Conservation (phyloP, 225 moss, liverwort and hornwort genomes). For the Takakia lepidozioides region DNA sequence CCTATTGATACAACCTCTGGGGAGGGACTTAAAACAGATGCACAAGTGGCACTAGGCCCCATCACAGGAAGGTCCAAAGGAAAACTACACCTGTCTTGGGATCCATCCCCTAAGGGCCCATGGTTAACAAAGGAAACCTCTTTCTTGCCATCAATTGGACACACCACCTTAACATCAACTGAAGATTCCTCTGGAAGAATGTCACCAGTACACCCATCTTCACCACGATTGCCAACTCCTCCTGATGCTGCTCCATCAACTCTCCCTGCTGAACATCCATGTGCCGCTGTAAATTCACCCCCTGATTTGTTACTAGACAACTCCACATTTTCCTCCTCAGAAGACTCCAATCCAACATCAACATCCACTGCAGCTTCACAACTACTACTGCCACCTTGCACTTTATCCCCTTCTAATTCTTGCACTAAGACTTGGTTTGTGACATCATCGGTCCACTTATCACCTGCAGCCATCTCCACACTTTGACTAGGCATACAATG, state of each 20-base stretch:
- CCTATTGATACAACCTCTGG: neutral
- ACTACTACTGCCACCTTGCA: neutral
- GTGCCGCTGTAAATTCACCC: no score
- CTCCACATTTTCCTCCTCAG: neutral
- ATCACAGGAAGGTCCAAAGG: neutral
- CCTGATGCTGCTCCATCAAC: neutral
- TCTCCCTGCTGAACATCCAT: neutral
- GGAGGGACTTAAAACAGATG: neutral
- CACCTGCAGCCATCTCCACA: neutral
- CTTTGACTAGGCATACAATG: neutral
- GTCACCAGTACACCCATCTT: no score
- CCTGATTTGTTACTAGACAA: no score
- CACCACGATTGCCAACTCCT: neutral
- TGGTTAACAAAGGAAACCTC: slow-evolving; percentile 7
- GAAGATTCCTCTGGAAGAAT: neutral
- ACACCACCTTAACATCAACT: neutral
- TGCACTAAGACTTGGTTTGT: neutral
- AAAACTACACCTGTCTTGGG: neutral
- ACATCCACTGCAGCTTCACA: neutral
- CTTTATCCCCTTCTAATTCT: neutral
- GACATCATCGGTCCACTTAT: neutral
- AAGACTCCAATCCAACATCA: neutral
- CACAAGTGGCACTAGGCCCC: neutral
- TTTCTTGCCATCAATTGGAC: slow-evolving; percentile 1
- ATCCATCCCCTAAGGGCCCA: neutral